phyloP scores from a whole-genome alignment of 2,329 filamentous ascomycete genomes.

The Claviceps africana region DNA sequence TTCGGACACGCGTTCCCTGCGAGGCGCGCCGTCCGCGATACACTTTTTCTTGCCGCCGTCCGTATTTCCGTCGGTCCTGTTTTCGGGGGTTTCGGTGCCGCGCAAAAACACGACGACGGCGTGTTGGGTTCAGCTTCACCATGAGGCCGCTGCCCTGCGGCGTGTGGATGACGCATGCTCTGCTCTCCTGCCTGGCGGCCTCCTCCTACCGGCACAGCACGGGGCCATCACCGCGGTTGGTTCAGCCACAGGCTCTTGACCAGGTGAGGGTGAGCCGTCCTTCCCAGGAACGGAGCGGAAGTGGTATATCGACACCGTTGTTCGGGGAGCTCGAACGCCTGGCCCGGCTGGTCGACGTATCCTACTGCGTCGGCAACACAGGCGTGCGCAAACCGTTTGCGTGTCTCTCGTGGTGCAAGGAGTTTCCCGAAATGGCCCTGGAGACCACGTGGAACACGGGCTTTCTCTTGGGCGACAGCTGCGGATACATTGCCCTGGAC shows the following conservation, averaged over 20 bases:
- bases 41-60: no score
- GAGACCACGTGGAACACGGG: constrained; percentile 86
- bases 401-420: constrained; percentile 71
- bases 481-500: constrained; percentile 86
- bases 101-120: not conserved
- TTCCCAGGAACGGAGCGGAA: not conserved
- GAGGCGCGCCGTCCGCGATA: no score
- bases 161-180: not conserved
- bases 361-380: constrained; percentile 80
- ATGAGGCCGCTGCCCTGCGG: not conserved
- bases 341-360: constrained; percentile 82
- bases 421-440: constrained; percentile 70
- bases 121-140: not conserved
- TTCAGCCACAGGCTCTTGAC: not conserved
- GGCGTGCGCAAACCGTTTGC: constrained; percentile 73
- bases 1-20: no score
- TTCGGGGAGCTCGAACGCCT: constrained; percentile 77
- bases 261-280: not conserved
- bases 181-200: not conserved
- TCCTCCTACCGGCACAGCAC: not conserved
- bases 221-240: no score
- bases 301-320: constrained; percentile 41
- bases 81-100: not conserved
- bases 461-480: constrained; percentile 72
- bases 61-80: no score